These are phyloP conservation scores for Scheffersomyces cryptocercus DNA, from an alignment of 1,139 yeast genomes.

Conservation along the genomic window DNA sequence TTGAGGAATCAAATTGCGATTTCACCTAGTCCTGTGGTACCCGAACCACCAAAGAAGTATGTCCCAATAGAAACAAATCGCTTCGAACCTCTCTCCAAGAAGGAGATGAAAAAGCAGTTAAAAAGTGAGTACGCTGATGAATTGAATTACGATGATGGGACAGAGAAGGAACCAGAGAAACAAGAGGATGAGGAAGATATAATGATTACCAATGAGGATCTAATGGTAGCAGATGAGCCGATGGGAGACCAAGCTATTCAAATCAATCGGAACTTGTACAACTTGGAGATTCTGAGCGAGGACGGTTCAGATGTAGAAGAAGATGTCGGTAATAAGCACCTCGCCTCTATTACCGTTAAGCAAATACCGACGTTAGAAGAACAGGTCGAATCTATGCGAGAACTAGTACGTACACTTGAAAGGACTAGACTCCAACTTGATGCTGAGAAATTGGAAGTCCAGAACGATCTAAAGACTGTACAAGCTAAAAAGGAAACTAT, in stretches of 20 bases:
- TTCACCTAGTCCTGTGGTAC: not conserved
- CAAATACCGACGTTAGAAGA: not conserved
- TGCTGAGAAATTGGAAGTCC: not conserved
- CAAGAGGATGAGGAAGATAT: conserved; percentile 5
- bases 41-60: conserved; percentile 5
- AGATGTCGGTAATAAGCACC: not conserved
- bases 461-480: not conserved
- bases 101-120: conserved; percentile 8
- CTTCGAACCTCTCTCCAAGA: conserved; percentile 7
- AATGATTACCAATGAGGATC: conserved; percentile 9
- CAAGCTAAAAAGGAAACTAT: not conserved
- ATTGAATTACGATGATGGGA: conserved; percentile 15
- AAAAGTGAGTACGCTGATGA: conserved; percentile 15
- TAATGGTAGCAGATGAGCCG: conserved; percentile 9
- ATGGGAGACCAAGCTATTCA: conserved; percentile 2
- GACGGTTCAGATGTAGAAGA: conserved; percentile 6
- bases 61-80: conserved; percentile 11
- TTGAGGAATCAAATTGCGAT: conserved; percentile 3
- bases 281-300: conserved; percentile 10
- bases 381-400: not conserved
- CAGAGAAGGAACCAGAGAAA: conserved; percentile 4
- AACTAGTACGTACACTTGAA: not conserved
- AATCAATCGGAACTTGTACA: conserved; percentile 11
- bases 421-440: not conserved
- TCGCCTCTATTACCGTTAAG: too few relatives aligned